Conservation (phyloP, 2,329 filamentous ascomycete species). For the Simplicillium aogashimaense region DNA sequence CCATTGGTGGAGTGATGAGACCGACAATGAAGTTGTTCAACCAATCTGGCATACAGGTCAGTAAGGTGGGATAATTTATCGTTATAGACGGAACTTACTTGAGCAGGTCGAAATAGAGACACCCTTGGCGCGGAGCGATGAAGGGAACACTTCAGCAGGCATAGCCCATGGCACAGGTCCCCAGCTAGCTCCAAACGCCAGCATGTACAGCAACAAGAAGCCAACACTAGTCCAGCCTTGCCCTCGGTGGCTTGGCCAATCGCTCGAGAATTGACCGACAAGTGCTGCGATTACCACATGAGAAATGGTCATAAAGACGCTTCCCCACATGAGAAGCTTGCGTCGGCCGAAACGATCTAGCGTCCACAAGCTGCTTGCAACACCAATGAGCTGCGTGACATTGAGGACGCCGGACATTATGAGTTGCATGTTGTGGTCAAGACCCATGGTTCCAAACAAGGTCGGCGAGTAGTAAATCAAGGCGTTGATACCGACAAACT, state of each 20-base stretch:
- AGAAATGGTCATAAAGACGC: constrained; percentile 15
- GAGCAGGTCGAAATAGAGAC: constrained; percentile 44
- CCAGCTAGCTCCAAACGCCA: constrained; percentile 49
- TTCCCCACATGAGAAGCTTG: constrained; percentile 15
- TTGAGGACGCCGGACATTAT: constrained; percentile 21
- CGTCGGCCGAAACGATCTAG: constrained; percentile 18
- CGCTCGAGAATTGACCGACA: constrained; percentile 13
- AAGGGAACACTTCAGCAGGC: constrained; percentile 50
- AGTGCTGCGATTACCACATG: constrained; percentile 16
- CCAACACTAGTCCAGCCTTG: constrained; percentile 17
- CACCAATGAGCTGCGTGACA: constrained; percentile 20
- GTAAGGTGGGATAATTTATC: too few relatives aligned
- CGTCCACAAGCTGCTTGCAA: constrained; percentile 34
- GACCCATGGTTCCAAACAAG: constrained; percentile 46
- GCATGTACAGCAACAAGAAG: constrained; percentile 39
- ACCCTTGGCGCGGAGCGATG: constrained; percentile 51
- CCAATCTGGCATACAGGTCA: constrained; percentile 27
- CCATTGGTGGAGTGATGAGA: constrained; percentile 48
- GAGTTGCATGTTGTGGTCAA: constrained; percentile 22
- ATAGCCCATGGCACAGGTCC: constrained; percentile 39
- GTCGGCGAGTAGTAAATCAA: constrained; percentile 49
- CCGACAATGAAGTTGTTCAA: constrained; percentile 53
- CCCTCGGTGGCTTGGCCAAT: constrained; percentile 14
- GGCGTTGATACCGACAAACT: constrained; percentile 24
- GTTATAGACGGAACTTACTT: constrained; percentile 18